Evolutionary conservation across 139 green algal species (phyloP).

Genomic region (Penium margaritaceum): DNA sequence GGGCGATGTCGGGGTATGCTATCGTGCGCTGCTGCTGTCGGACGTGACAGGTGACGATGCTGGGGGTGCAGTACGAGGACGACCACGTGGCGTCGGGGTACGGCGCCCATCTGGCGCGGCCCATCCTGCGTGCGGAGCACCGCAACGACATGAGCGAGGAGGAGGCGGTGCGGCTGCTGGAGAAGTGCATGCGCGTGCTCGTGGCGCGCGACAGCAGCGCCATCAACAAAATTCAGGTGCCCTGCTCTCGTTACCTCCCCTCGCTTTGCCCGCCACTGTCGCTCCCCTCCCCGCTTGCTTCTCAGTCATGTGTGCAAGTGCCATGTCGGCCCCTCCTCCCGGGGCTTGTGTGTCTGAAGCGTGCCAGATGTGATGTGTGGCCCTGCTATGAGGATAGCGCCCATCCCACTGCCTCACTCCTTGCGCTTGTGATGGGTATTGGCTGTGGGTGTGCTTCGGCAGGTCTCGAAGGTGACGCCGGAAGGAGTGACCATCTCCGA

Average conservation of each 20-base stretch:
- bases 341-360: not conserved
- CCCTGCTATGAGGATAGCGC: no score
- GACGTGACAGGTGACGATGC: no score
- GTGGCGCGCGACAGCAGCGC: conserved; percentile 92
- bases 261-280: not conserved
- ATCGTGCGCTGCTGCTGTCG: no score
- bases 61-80: conserved; percentile 75
- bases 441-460: no score
- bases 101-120: conserved; percentile 79
- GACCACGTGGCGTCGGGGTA: conserved; percentile 78
- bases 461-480: conserved; percentile 70
- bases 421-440: no score
- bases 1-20: no score
- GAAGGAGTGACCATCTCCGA: conserved; percentile 70
- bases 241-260: not conserved
- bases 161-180: conserved; percentile 72
- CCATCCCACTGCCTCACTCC: no score
- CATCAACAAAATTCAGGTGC: conserved; percentile 51
- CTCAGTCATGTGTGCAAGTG: not conserved
- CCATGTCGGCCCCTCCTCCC: not conserved
- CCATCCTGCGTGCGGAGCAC: conserved; percentile 82
- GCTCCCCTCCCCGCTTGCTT: not conserved
- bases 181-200: conserved; percentile 78
- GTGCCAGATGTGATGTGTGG: not conserved
- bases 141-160: conserved; percentile 79